These are phyloP conservation scores for Cajanus cajan DNA, from an alignment of 306 rosid species.

Conservation along the genomic window DNA sequence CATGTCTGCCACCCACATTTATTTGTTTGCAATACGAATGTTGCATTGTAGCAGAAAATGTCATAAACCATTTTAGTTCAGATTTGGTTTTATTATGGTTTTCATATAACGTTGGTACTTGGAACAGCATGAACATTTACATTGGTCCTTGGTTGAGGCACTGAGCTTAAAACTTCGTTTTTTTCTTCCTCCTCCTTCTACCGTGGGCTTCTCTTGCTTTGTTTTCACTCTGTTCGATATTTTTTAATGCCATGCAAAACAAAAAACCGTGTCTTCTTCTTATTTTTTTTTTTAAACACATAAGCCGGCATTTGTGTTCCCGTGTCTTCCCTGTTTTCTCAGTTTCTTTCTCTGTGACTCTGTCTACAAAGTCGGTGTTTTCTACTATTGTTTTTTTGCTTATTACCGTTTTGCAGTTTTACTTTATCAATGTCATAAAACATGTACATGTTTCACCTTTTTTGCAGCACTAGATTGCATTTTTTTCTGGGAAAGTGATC, in stretches of 20 bases:
- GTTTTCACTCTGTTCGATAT: slow-evolving; percentile 50
- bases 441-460: slow-evolving; percentile 25
- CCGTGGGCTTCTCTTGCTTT: slow-evolving; percentile 40
- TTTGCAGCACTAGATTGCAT: slow-evolving; percentile 37
- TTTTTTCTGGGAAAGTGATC: slow-evolving; percentile 37
- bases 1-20: slow-evolving; percentile 26
- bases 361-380: slow-evolving; percentile 12
- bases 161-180: slow-evolving; percentile 58
- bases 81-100: slow-evolving; percentile 30
- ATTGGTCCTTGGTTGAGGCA: slow-evolving; percentile 41
- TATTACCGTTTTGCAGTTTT: not conserved
- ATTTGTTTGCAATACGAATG: slow-evolving; percentile 10
- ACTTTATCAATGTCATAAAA: slow-evolving; percentile 14
- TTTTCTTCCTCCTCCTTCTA: slow-evolving; percentile 53
- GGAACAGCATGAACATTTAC: slow-evolving; percentile 39
- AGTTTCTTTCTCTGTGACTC: slow-evolving; percentile 32
- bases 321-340: slow-evolving; percentile 35
- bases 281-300: not conserved
- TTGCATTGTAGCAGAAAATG: not conserved
- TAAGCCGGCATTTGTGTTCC: slow-evolving; percentile 40
- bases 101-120: slow-evolving; percentile 29
- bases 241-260: slow-evolving; percentile 13
- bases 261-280: not conserved
- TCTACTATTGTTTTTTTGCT: slow-evolving; percentile 15
- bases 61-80: slow-evolving; percentile 15